Evolutionary conservation across 2,329 filamentous ascomycete genomes (phyloP).

Genomic region (Colletotrichum orbiculare): DNA sequence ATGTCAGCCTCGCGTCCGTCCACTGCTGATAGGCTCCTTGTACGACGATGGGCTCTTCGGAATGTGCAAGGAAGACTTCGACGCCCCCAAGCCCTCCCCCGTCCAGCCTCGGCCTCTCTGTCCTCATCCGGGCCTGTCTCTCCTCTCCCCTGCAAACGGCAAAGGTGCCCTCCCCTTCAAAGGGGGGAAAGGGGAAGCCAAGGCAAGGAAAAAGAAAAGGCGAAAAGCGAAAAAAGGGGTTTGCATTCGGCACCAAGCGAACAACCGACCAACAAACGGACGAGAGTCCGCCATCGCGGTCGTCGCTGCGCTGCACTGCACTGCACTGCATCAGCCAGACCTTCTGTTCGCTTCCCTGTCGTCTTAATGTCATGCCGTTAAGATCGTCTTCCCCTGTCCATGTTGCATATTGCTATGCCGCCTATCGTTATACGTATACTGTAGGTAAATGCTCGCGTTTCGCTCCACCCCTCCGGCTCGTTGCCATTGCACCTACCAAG

Average conservation of each 20-base stretch:
- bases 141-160: slow-evolving; percentile 28
- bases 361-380: slow-evolving; percentile 26
- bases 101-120: slow-evolving; percentile 15
- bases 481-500: slow-evolving; percentile 26
- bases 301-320: not conserved
- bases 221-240: slow-evolving; percentile 16
- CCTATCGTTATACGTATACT: no score
- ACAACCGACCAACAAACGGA: not conserved
- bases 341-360: slow-evolving; percentile 10
- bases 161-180: not conserved
- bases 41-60: slow-evolving; percentile 9
- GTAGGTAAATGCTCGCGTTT: slow-evolving; percentile 16
- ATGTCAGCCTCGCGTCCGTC: slow-evolving; percentile 25
- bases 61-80: slow-evolving; percentile 9
- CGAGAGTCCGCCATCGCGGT: slow-evolving; percentile 12
- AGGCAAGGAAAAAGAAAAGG: not conserved
- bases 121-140: slow-evolving; percentile 27
- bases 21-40: not conserved
- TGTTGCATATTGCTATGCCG: slow-evolving; percentile 5
- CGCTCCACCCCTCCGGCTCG: slow-evolving; percentile 22
- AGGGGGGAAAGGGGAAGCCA: not conserved
- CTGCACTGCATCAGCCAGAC: no score
- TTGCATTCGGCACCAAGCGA: slow-evolving; percentile 29
- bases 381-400: slow-evolving; percentile 10
- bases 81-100: slow-evolving; percentile 15